Conservation (phyloP, 1,284 basidiomycete species). For the Trichosporon coremiiforme region DNA sequence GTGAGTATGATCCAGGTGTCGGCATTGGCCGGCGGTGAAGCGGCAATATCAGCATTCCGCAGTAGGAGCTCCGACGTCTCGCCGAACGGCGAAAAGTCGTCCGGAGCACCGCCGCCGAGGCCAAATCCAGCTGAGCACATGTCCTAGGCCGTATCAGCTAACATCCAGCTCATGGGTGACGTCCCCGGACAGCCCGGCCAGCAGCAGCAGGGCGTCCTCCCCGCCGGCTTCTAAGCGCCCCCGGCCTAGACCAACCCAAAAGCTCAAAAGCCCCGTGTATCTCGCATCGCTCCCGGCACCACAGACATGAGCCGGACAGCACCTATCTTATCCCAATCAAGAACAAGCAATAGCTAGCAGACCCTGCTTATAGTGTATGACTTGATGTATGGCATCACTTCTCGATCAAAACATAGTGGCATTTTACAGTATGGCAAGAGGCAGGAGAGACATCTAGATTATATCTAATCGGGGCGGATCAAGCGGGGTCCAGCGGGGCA, state of each 20-base stretch:
- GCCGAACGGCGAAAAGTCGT: not conserved
- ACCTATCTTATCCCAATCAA: constrained; percentile 16
- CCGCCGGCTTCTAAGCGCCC: constrained; percentile 32
- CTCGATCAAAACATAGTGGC: not conserved
- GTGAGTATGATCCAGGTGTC: constrained; percentile 58
- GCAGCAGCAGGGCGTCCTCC: constrained; percentile 23
- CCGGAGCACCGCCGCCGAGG: not conserved
- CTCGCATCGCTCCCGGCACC: constrained; percentile 11
- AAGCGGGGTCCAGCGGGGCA: no score
- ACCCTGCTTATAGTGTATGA: constrained; percentile 16
- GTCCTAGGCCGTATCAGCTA: constrained; percentile 3
- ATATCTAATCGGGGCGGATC: constrained; percentile 15
- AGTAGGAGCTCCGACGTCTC: not conserved
- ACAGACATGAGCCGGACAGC: constrained; percentile 5
- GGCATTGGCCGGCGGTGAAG: not conserved
- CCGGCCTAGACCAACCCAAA: not conserved
- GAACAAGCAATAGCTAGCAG: constrained; percentile 19
- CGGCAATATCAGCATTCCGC: not conserved
- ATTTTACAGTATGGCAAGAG: constrained; percentile 4
- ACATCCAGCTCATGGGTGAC: constrained; percentile 30
- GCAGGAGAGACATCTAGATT: not conserved
- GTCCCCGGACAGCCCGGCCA: constrained; percentile 22
- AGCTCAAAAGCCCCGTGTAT: not conserved
- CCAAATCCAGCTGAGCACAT: not conserved
- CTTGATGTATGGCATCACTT: constrained; percentile 19